Evolutionary conservation across 2,329 filamentous ascomycete species (phyloP).

Genomic region (Teratosphaeriaceae sp.): DNA sequence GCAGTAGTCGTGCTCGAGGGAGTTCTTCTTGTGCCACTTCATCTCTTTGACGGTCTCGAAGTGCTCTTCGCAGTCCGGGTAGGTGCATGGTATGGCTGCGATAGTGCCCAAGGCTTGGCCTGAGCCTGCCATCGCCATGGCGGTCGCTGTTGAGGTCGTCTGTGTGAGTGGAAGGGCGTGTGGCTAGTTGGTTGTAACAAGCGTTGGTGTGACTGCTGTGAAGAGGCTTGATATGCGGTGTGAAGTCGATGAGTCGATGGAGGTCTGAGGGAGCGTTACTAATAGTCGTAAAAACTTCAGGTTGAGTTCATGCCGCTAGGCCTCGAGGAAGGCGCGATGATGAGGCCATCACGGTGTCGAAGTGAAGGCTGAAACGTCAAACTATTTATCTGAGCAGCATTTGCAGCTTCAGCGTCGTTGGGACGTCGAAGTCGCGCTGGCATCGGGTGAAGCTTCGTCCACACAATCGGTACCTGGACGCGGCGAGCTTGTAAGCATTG

Average conservation of each 20-base stretch:
- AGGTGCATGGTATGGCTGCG: slow-evolving; percentile 31
- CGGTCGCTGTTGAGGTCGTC: background rate
- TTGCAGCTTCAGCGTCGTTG: too few relatives aligned
- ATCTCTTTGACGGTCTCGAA: slow-evolving; percentile 44
- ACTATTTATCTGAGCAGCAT: too few relatives aligned
- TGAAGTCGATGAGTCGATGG: background rate
- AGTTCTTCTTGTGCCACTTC: slow-evolving; percentile 44
- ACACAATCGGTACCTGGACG: too few relatives aligned
- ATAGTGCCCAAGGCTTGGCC: slow-evolving; percentile 15
- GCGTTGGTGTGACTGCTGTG: background rate
- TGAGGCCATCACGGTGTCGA: too few relatives aligned
- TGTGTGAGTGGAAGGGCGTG: background rate
- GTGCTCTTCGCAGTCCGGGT: slow-evolving; percentile 40
- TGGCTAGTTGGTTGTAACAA: background rate
- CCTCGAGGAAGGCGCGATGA: too few relatives aligned
- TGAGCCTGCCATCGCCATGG: slow-evolving; percentile 13
- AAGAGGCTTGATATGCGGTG: background rate
- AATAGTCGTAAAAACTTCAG: too few relatives aligned
- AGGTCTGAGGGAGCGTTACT: too few relatives aligned
- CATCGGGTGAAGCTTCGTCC: too few relatives aligned
- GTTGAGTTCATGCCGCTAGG: too few relatives aligned
- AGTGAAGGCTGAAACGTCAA: too few relatives aligned
- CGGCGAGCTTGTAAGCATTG: too few relatives aligned
- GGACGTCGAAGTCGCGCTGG: too few relatives aligned
- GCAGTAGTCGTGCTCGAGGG: slow-evolving; percentile 40